A percentile compares a stretch with the other conserved stretches of the same genome.
phyloP scores from a whole-genome alignment of 75 land plant species.

The Pinus taeda region DNA sequence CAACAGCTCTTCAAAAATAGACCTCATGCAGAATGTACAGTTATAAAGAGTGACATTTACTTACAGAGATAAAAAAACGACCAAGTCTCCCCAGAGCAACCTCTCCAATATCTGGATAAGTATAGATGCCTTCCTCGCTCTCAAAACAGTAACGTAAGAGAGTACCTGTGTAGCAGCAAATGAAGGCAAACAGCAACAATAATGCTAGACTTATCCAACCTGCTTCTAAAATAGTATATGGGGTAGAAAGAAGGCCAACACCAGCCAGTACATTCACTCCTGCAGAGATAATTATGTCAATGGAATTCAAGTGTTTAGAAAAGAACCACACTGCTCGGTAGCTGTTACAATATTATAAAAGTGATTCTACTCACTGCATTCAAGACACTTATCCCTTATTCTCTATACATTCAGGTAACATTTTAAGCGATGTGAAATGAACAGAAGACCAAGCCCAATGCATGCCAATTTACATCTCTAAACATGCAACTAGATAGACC shows the following conservation, averaged over 20 bases:
- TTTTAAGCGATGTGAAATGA: background rate
- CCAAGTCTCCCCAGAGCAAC: constrained; percentile 89
- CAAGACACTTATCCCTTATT: background rate
- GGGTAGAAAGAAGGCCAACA: constrained; percentile 91
- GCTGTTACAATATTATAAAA: background rate
- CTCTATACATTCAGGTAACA: background rate
- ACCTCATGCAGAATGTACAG: background rate
- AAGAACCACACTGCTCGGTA: too few relatives aligned
- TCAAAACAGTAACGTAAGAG: constrained; percentile 80
- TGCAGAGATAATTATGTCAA: constrained; percentile 16
- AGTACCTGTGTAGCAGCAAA: constrained; percentile 80
- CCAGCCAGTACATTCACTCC: constrained; percentile 89
- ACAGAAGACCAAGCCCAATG: background rate
- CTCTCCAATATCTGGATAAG: constrained; percentile 94
- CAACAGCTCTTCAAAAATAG: background rate
- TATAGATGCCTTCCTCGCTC: constrained; percentile 57
- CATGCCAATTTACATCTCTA: background rate
- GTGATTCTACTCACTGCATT: background rate
- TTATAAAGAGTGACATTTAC: constrained; percentile 14
- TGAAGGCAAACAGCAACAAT: constrained; percentile 53
- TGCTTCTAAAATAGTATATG: constrained; percentile 77
- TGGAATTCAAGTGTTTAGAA: background rate
- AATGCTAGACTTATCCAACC: constrained; percentile 73
- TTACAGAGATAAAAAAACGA: constrained; percentile 73
- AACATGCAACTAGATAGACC: background rate